Evolutionary conservation across 2,329 filamentous ascomycete species (phyloP).

Genomic region (Lasiodiplodia hormozganensis): DNA sequence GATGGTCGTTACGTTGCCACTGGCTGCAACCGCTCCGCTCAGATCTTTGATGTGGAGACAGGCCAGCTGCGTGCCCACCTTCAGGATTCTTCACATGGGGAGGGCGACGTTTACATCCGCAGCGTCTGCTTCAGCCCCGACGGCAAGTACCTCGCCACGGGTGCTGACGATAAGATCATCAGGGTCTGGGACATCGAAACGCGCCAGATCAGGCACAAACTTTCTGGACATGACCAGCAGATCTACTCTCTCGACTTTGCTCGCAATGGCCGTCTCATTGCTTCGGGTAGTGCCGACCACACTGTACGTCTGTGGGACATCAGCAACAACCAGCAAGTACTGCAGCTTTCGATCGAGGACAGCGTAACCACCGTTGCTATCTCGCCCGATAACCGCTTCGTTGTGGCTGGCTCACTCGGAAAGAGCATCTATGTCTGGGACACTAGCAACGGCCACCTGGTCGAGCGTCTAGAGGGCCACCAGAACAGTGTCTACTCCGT

Average conservation of each 20-base stretch:
- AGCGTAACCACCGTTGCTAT: conserved; percentile 98
- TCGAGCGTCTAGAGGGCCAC: conserved; percentile 79
- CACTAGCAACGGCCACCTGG: conserved; percentile 80
- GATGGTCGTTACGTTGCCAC: conserved; percentile 97
- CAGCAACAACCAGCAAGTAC: conserved; percentile 78
- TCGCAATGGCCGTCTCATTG: conserved; percentile 90
- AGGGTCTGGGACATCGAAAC: conserved; percentile 94
- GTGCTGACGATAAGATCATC: conserved; percentile 97
- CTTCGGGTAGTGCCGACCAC: conserved; percentile 91
- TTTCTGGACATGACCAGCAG: conserved; percentile 97
- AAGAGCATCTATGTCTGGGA: conserved; percentile 99
- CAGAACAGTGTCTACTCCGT: conserved; percentile 97
- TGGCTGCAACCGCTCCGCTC: conserved; percentile 97
- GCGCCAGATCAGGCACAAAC: conserved; percentile 86
- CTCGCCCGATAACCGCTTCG: conserved; percentile 91
- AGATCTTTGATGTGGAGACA: conserved; percentile 92
- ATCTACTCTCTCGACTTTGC: conserved; percentile 98
- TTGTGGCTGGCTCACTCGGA: conserved; percentile 93
- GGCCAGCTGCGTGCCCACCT: conserved; percentile 89
- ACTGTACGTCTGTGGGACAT: conserved; percentile 98
- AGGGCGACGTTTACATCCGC: conserved; percentile 92
- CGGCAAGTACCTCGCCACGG: conserved; percentile 90
- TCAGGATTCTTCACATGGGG: conserved; percentile 85
- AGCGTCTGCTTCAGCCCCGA: conserved; percentile 99
- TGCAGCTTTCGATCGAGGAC: conserved; percentile 91